Conservation (phyloP, 306 rosid species). For the Geum urbanum region DNA sequence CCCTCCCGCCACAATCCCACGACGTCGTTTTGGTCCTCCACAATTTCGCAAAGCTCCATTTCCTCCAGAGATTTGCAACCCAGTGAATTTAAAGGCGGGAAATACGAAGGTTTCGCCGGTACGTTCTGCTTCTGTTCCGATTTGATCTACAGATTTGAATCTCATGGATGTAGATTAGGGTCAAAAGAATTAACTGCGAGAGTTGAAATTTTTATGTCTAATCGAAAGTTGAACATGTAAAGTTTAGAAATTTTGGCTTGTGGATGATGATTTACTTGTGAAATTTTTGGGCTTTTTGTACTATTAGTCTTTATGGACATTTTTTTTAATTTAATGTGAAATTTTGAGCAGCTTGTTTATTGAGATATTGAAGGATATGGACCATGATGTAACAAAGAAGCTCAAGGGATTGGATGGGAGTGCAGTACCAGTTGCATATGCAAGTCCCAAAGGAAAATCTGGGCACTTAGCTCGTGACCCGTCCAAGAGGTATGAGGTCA, state of each 20-base stretch:
- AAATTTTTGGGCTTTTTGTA: not conserved
- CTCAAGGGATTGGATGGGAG: slow-evolving; percentile 14
- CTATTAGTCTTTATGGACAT: no score
- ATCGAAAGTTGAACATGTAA: not conserved
- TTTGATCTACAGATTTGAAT: not conserved
- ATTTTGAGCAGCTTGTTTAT: no score
- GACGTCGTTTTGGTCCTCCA: not conserved
- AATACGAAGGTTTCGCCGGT: slow-evolving; percentile 1
- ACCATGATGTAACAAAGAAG: slow-evolving; percentile 24
- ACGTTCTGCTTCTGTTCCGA: not conserved
- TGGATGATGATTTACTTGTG: not conserved
- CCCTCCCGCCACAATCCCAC: not conserved
- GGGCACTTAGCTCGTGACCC: not conserved
- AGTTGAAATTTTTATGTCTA: not conserved
- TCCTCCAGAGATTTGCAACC: not conserved
- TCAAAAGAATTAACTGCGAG: not conserved
- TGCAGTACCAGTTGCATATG: slow-evolving; percentile 18
- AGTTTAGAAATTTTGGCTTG: not conserved
- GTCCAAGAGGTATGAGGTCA: slow-evolving; percentile 13
- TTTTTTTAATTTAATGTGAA: no score
- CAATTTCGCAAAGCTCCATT: no score
- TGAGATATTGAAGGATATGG: slow-evolving; percentile 18
- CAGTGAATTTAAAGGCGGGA: not conserved
- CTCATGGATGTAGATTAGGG: not conserved
- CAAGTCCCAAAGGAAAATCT: not conserved